These are phyloP conservation scores for Starmerella potacharoeniae DNA, from an alignment of 805 yeast genomes.

Conservation along the genomic window DNA sequence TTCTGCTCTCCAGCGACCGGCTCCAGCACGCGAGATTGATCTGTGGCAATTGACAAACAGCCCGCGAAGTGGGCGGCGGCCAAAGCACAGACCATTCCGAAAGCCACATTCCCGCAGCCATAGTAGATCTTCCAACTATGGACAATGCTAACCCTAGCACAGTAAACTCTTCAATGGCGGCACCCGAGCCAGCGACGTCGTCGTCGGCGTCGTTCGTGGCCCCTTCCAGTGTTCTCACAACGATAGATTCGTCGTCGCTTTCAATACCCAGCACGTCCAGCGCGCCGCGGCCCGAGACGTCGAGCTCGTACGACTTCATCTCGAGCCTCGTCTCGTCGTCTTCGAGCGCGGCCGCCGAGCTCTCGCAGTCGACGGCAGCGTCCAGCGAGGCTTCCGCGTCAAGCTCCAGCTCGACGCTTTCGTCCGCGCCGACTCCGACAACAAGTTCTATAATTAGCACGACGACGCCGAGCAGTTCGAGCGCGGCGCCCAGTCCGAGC, in stretches of 20 bases:
- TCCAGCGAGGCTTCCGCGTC: not conserved
- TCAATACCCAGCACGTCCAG: not conserved
- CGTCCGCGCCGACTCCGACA: not conserved
- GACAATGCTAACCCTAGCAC: slow-evolving; percentile 8
- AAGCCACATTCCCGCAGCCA: not conserved
- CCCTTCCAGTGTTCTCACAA: not conserved
- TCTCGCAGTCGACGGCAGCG: not conserved
- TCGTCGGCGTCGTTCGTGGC: not conserved
- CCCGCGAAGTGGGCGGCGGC: not conserved
- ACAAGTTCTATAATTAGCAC: not conserved
- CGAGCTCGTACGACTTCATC: not conserved
- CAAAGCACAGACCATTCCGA: not conserved
- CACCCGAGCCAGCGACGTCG: not conserved
- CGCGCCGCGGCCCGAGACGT: not conserved
- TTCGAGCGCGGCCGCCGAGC: not conserved
- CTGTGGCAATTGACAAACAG: not conserved
- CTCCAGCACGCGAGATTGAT: not conserved
- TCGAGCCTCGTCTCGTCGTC: not conserved
- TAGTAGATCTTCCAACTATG: not conserved
- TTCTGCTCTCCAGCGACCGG: not conserved
- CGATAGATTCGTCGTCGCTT: not conserved
- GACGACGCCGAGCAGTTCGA: not conserved
- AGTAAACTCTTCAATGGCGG: not conserved
- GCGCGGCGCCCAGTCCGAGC: not conserved
- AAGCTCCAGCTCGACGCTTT: not conserved